Percentiles rank a stretch among this genome's conserved stretches.
These are phyloP conservation scores for Begonia fuchsioides DNA, from an alignment of 306 rosid genomes.

Conservation along the genomic window DNA sequence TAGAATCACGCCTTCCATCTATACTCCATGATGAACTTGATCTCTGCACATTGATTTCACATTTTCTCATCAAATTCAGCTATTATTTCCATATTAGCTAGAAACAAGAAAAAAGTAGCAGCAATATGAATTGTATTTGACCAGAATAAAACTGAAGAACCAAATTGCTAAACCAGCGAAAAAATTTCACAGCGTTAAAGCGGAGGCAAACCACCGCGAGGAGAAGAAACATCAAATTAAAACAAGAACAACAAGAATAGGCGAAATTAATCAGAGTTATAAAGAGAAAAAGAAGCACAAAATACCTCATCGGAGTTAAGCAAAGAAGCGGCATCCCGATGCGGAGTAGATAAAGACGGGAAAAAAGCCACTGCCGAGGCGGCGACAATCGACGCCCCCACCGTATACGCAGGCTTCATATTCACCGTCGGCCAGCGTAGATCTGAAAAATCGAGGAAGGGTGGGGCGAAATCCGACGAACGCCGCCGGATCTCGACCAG, in stretches of 20 bases:
- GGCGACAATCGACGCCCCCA: conserved; percentile 38
- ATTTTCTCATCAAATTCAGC: background rate
- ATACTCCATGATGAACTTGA: conserved; percentile 5
- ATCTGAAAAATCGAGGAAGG: background rate
- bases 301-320: conserved; percentile 16
- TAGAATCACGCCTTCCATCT: background rate
- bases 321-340: conserved; percentile 4
- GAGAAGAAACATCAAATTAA: background rate
- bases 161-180: background rate
- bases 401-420: conserved; percentile 33
- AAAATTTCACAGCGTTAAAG: background rate
- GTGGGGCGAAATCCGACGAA: conserved; percentile 21
- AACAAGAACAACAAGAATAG: background rate
- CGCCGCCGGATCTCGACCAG: conserved; percentile 33
- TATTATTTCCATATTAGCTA: too few relatives aligned
- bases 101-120: background rate
- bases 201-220: background rate
- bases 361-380: conserved; percentile 37
- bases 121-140: too few relatives aligned
- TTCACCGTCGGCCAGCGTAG: background rate
- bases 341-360: conserved; percentile 12
- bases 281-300: background rate
- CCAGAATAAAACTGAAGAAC: background rate
- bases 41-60: conserved; percentile 4
- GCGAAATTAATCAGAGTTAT: background rate